Base-by-base conservation (phyloP, 2,329 filamentous ascomycete genomes). In the Phaeosphaeria sp. region DNA sequence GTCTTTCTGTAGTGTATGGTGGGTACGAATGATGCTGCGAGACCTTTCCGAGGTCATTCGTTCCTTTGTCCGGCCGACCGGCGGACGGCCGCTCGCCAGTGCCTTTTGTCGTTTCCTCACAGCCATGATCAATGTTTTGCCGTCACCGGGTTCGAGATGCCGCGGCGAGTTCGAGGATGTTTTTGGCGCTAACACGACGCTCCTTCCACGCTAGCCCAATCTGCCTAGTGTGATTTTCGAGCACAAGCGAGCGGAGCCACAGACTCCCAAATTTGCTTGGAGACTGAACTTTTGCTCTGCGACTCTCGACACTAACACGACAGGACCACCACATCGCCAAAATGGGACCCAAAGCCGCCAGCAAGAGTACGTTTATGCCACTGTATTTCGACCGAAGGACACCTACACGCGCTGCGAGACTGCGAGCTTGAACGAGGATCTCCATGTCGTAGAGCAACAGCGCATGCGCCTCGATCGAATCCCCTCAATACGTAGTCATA, bases 1-100 rank as follows among this genome's bases (percentile, higher is more conserved):
- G 20, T 82, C 76, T 72, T 89, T 89, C 46, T 86, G 80, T 46
- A 89, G 80, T 54, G 80, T 80, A 65, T 89, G 87, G 73, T 88
- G 86, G 30, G 81, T 80, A 46, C 83, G 82, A 60, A 89, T 88
- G 30, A 87, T 78, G 46, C 80, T 83, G 47, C 86, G 80, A 1
- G 85, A 87, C 21, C 82, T 81, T 69, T 83, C 85, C 15, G 86
- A 82, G 17, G 85, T 87, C 58, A 88, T 77, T 1, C 63, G 69
- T 54, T 74, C 71, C 46, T 67, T 71, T 3, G 65, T 65, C n/a
- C 62, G 69, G 39, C 63, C 65, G 18, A 65, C 48, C 0, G 74
- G 74, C 17, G 75, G 74, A 1, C 76, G 67, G 3, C 74, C 74
- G 56, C 71, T 68, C 23, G 76, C 72, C 18, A 78, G 67, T 20